Base-by-base conservation (phyloP, 1,284 basidiomycete species). In the Coniophora puteana region DNA sequence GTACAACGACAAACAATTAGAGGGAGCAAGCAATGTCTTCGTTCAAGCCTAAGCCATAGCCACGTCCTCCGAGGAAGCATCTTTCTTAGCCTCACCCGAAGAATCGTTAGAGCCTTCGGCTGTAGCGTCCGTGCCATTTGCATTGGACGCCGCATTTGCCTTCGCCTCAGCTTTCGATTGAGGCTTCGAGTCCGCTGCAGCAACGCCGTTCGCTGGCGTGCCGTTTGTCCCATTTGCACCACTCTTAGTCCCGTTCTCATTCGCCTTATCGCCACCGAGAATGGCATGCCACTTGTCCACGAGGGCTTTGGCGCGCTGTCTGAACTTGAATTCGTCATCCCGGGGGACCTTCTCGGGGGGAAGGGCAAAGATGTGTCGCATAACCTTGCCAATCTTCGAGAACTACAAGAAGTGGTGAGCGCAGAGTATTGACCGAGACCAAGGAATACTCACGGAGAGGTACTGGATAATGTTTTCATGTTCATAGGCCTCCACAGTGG, bases 341-440 rank as follows among this genome's bases (percentile, higher is more conserved):
- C 82, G 73, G 11, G 94, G 92, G 18, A 96, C 82, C 56, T 72
- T 78, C 16, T 76, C 74, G 29, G 68, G 68, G 14, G 68, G 49
- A 16, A 94, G 72, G 22, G 81, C 74, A 32, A 88, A 76, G 54
- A 97, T 94, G 65, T 93, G 90, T 58, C 93, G 89, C 89, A 97
- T 94, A 38, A 99, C 94, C 68, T 98, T 98, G 67, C 89, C 92
- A 57, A 98, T 96, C 74, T 97, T 97, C 48, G 94, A 94, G 70
- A 83, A 87, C 80, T 92, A 60, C 36, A 52, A 34, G 25, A 23
- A 43, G 50, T 50, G 43, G 42, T 14, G 35, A 48, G 44, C 10
- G 25, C 40, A 38, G 32, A 45, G 45, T 40, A 44, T 36, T 31
- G 45, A 50, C 48, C 51, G 51, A 43, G 45, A 49, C 50, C 32